Conservation (phyloP, 768 basidiomycete species). For the Phanerochaete sordida region DNA sequence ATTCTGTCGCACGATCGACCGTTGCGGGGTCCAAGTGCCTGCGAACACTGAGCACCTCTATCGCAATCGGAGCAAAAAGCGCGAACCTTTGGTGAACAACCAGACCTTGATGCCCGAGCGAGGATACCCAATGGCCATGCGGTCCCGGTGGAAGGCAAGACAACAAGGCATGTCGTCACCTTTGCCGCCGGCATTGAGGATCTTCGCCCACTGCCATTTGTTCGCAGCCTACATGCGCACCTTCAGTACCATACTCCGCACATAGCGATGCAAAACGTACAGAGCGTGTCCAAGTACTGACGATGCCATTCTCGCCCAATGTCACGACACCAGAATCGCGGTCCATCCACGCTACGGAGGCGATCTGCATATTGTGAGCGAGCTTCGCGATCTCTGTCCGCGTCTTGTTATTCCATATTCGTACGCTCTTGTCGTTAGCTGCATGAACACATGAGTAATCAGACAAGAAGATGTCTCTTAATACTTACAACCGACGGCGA, state of each 20-base stretch:
- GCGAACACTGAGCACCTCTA: not conserved
- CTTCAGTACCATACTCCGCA: not conserved
- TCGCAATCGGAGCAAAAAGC: not conserved
- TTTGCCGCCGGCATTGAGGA: slow-evolving; percentile 48
- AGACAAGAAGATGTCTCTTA: not conserved
- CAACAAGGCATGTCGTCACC: slow-evolving; percentile 38
- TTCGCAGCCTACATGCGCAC: slow-evolving; percentile 36
- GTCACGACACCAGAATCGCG: slow-evolving; percentile 52
- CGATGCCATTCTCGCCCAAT: slow-evolving; percentile 52
- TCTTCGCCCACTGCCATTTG: slow-evolving; percentile 53
- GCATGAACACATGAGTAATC: not conserved
- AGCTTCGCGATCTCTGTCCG: slow-evolving; percentile 54
- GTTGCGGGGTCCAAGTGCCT: slow-evolving; percentile 65
- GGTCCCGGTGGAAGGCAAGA: slow-evolving; percentile 53
- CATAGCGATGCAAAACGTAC: slow-evolving; percentile 27
- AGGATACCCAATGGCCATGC: slow-evolving; percentile 61
- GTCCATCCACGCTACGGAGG: slow-evolving; percentile 57
- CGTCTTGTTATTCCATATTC: slow-evolving; percentile 54
- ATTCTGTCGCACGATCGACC: slow-evolving; percentile 61
- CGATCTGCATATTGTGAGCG: slow-evolving; percentile 45
- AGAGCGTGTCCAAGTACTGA: slow-evolving; percentile 56
- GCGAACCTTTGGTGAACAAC: slow-evolving; percentile 54
- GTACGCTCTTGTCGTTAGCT: slow-evolving; percentile 59
- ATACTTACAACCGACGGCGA: slow-evolving; percentile 57
- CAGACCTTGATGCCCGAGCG: slow-evolving; percentile 61